These are phyloP conservation scores for Ustilago curta DNA, from an alignment of 1,284 basidiomycete genomes.

Conservation along the genomic window DNA sequence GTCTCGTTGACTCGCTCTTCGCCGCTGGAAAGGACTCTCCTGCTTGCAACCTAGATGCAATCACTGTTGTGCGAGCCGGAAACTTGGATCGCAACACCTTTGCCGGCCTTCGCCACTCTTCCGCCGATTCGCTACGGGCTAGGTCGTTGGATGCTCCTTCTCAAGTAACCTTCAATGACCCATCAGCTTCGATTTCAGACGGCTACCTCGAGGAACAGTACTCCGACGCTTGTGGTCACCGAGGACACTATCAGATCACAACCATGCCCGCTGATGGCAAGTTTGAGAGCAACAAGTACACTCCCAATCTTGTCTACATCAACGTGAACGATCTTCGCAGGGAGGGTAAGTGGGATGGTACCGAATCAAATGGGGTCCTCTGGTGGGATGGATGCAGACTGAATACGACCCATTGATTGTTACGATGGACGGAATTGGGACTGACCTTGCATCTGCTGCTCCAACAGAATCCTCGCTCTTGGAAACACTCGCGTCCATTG, in stretches of 20 bases:
- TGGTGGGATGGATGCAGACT: too few species aligned
- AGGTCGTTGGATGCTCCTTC: slow-evolving; percentile 42
- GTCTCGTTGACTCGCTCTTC: slow-evolving; percentile 34
- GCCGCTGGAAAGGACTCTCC: slow-evolving; percentile 11
- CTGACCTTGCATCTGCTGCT: background rate
- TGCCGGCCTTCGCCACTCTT: slow-evolving; percentile 34
- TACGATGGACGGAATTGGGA: background rate
- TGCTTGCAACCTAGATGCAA: slow-evolving; percentile 32
- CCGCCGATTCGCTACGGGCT: slow-evolving; percentile 29
- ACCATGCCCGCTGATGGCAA: background rate
- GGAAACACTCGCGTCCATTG: slow-evolving; percentile 19
- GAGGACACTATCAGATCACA: background rate
- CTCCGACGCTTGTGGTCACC: background rate
- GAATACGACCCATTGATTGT: too few species aligned
- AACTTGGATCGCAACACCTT: slow-evolving; percentile 23
- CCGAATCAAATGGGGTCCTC: background rate
- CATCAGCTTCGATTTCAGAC: background rate
- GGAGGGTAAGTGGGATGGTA: slow-evolving; percentile 21
- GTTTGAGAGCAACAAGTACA: too few species aligned
- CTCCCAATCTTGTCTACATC: slow-evolving; percentile 2
- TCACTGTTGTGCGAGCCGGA: slow-evolving; percentile 28
- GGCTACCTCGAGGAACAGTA: background rate
- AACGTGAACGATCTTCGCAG: slow-evolving; percentile 12
- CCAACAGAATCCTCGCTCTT: slow-evolving; percentile 20
- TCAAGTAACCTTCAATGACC: slow-evolving; percentile 38